Evolutionary conservation across 1,139 yeast species (phyloP), one percentile per base, ranked within the genome.

Genomic region (Protomyces pachydermus): DNA sequence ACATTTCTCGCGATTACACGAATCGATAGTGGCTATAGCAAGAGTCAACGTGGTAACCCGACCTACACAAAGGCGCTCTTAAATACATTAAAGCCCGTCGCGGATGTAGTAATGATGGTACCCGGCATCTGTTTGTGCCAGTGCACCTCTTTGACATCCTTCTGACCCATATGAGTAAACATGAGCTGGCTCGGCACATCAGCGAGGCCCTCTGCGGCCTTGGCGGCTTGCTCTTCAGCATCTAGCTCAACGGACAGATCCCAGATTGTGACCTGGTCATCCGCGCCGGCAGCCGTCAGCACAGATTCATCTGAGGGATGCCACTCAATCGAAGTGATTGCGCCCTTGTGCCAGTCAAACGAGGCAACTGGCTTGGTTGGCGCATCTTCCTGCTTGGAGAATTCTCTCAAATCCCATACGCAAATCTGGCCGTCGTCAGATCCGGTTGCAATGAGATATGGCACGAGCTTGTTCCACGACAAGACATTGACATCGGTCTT

Each of bases 101-200:
- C 87, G 69, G 98, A 98, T 3, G 98, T 93, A 70, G 96, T 86
- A 16, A 91, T 90, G 74, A 95, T 81, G 71, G 95, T 87, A 56
- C 98, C 98, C 3, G 98, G 98, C 68, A 95, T 89, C 78, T 95
- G 98, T 73, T 80, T 84, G 76, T 93, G 97, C 98, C 98, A 93
- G 77, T 96, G 89, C 53, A 91, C 97, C 75, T 93, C 99, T 79
- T 93, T 93, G 64, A 93, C 97, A 72, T 91, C 95, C 71, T 86
- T 86, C 79, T 95, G 98, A 2, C 68, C 68, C 98, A 98, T 93
- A 75, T 93, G 99, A 58, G 93, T 96, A 79, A 93, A 93, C 74
- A 93, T 80, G 72, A 95, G 81, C 76, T 93, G 99, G 32, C 98
- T 95, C 42, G 99, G 99, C 69, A 93, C 89, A 71, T 88, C 95